Evolutionary conservation across 257 asterid species (phyloP), one percentile per base, ranked within the genome.

Genomic region (Solanum ahanhuiri): DNA sequence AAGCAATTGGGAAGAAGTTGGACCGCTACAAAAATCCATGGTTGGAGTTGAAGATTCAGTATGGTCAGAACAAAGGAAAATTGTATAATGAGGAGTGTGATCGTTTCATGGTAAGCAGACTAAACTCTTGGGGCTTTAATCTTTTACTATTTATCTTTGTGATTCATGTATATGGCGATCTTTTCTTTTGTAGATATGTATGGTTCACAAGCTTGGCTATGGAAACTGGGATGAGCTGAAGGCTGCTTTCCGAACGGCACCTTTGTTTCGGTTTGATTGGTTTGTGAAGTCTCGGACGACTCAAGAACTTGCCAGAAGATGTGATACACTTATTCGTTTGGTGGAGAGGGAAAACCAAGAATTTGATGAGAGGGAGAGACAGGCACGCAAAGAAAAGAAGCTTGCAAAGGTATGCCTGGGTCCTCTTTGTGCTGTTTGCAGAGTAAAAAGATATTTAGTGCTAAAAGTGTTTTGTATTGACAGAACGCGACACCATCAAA

Each of bases 51-150:
- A 95, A 95, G 93, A 97, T 95, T 88, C 99, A 94, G 87, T 96
- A 97, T 89, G 99, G 99, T 87, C 99, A 97, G 93, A 97, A 97
- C 95, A 97, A 97, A 88, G 99, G 99, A 87, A 97, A 97, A 93
- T 79, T 97, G 90, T 97, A 95, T 90, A 97, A 97, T 87, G 99
- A 97, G 91, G 99, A 97, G 92, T 97, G 99, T 81, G 99, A 97
- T 54, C 98, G 99, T n/a, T 97, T 93, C 93, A 97, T 97, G 99
- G 99, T 97, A 86, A 84, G 94, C 22, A 4, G 67, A 48, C 71
- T 85, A 66, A 8, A 33, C 34, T 57, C 17, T 72, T 54, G 41
- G 33, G 58, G 64, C 14, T 14, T 83, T 57, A 75, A 73, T 33
- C 37, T 60, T 23, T 1, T 30, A 31, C 17, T 45, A 5, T 22